Evolutionary conservation across 1,139 yeast species (phyloP), one percentile per base, ranked within the genome.

Genomic region (Geotrichum aggregatum): DNA sequence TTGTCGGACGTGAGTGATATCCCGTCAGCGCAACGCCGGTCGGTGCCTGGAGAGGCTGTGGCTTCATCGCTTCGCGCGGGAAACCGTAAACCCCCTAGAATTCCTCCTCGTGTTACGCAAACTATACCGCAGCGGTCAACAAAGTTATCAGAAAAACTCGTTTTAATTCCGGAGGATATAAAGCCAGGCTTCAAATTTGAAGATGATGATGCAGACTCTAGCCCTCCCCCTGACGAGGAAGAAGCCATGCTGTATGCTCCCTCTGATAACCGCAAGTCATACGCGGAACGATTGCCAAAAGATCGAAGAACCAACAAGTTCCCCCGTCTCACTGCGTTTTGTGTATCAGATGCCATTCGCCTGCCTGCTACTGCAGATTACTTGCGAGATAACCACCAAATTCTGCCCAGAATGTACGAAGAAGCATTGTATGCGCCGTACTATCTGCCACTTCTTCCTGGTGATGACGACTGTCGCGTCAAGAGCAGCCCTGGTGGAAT

Each of bases 371-470:
- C 88, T 1, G 76, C 85, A 0, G 76, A 77, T 50, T 91, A 87
- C 62, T 69, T 91, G 43, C 73, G 78, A 44, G 75, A 77, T 16
- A 76, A 84, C 51, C 98, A 91, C 67, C 84, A 84, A 62, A 95
- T 89, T 2, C 78, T 87, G 21, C 96, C 97, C 1, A 72, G 97
- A 56, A 67, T 86, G 26, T 91, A 91, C 62, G 97, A 91, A 66
- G 98, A 91, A 62, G 95, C 91, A 5, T 71, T 92, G 34, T 92
- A 89, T 64, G 92, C 88, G 1, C 96, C 96, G 0, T 92, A 92
- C 63, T 78, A 89, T 24, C 72, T 92, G 44, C 98, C 98, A 0
- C 71, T 92, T 31, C 72, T 89, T 2, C 95, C 96, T 0, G 98
- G 98, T 1, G 80, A 79, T 49, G 91, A 85, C 59, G 96, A 95